A percentile compares a stretch with the other conserved stretches of the same genome.
phyloP scores from a whole-genome alignment of 2,329 filamentous ascomycete genomes.

The Sarocladium strictum region DNA sequence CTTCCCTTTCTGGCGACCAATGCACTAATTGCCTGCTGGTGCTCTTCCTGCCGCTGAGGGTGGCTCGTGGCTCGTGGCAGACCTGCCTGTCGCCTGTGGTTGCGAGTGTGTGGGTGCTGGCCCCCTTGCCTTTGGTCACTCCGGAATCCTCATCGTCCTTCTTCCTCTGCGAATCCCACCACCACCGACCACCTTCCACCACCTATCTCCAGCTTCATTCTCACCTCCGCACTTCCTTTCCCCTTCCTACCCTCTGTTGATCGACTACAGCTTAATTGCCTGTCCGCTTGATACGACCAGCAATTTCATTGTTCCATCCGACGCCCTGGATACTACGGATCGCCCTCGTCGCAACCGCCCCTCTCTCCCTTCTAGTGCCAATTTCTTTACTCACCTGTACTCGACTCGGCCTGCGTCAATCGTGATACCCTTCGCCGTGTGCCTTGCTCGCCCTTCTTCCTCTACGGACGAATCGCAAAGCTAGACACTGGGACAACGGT shows the following conservation, averaged over 20 bases:
- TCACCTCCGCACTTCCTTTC: neutral
- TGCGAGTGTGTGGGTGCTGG: neutral
- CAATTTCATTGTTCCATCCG: neutral
- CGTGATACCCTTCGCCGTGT: neutral
- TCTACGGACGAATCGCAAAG: neutral
- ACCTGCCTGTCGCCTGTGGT: neutral
- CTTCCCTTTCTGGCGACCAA: neutral
- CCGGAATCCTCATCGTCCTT: neutral
- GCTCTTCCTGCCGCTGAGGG: neutral
- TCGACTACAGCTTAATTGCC: neutral
- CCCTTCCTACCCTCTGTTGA: neutral
- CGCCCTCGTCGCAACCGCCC: neutral
- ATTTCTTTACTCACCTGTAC: slow-evolving; percentile 1
- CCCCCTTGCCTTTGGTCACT: slow-evolving; percentile 8
- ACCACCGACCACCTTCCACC: neutral
- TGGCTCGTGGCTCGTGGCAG: slow-evolving; percentile 1
- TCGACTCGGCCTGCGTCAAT: neutral
- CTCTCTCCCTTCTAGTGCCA: slow-evolving; percentile 7
- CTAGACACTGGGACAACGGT: neutral
- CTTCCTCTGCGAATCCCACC: neutral
- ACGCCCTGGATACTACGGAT: neutral
- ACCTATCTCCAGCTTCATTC: neutral
- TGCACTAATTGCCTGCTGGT: neutral
- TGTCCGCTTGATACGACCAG: neutral
- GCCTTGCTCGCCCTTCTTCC: neutral